Base-by-base conservation (phyloP, 768 basidiomycete species). In the Guyanaporus albipodus region DNA sequence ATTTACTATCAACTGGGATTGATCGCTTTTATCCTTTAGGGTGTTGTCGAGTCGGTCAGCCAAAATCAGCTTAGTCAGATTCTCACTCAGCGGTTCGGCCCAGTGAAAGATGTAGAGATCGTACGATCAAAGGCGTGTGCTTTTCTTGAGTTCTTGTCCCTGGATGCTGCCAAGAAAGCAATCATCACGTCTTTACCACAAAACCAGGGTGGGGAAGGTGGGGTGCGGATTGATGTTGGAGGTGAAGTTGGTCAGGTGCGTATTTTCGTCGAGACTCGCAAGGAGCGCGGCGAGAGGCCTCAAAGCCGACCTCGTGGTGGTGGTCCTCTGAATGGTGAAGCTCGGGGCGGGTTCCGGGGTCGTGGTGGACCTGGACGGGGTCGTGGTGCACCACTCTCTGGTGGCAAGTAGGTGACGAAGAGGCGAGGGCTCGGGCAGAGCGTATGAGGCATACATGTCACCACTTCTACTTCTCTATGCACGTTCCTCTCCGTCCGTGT, bases 111-210 rank as follows among this genome's bases (percentile, higher is more conserved):
- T 19, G 68, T 93, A 33, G 94, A 97, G 67, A 83, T 96, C 53
- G 85, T 95, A 33, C 87, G 87, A 53, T 64, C 60, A 61, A 95
- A 90, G 66, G 91, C 89, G 0, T 97, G 94, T 61, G 94, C 93
- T 1, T 97, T 98, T 79, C 74, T 96, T 59, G 95, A 97, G 67
- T 98, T 94, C 72, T 64, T 61, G 19, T 70, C 70, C 1, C 66
- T 94, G 48, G 92, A 94, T 2, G 70, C 80, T 29, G 95, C 95
- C n/a, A 77, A 82, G 57, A 79, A 83, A 35, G 95, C 95, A 3
- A 95, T 99, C 61, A 69, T 78, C 22, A 76, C 86, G 4, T 85
- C 81, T 28, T 66, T 96, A 39, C 77, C 82, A 2, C 63, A 69
- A 24, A 49, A 59, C 32, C 81, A 83, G 54, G 93, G 93, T 48